Evolutionary conservation across 2,329 filamentous ascomycete genomes (phyloP).

Genomic region (Calycina herbarum): DNA sequence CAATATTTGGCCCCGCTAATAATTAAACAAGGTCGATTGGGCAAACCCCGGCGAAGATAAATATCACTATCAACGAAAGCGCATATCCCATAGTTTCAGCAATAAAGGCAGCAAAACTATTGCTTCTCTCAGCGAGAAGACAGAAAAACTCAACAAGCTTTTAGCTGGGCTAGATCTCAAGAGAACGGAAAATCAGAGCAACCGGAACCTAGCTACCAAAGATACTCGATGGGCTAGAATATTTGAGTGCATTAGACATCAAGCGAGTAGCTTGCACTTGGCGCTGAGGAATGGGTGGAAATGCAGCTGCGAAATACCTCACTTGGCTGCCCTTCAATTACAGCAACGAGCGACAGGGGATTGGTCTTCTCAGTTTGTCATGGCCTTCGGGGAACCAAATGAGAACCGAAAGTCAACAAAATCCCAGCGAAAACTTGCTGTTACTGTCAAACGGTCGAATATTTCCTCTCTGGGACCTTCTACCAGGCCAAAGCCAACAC

Average conservation of each 20-base stretch:
- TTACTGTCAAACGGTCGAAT: background rate
- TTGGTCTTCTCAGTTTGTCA: conserved; percentile 22
- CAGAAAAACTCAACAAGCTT: conserved; percentile 25
- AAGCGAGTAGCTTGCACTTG: conserved; percentile 29
- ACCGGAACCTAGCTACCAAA: conserved; percentile 21
- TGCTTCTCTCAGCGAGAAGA: conserved; percentile 24
- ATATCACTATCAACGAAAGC: conserved; percentile 32
- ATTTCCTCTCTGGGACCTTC: background rate
- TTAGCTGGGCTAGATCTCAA: conserved; percentile 23
- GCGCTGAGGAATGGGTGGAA: conserved; percentile 28
- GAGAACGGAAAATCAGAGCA: conserved; percentile 10
- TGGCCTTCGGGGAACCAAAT: conserved; percentile 6
- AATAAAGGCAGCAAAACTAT: conserved; percentile 25
- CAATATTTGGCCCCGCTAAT: background rate
- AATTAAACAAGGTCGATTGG: conserved; percentile 27
- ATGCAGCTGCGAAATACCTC: conserved; percentile 26
- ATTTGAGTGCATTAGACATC: conserved; percentile 27
- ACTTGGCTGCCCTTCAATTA: conserved; percentile 26
- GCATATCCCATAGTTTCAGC: conserved; percentile 29
- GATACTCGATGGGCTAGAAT: conserved; percentile 29
- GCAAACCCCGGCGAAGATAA: conserved; percentile 22
- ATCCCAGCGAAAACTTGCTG: background rate
- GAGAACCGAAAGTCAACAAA: background rate
- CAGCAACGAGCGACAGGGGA: conserved; percentile 24
- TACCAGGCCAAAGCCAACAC: background rate